Evolutionary conservation across 1,284 basidiomycete species (phyloP).

Genomic region (Sanghuangporus weigelae): DNA sequence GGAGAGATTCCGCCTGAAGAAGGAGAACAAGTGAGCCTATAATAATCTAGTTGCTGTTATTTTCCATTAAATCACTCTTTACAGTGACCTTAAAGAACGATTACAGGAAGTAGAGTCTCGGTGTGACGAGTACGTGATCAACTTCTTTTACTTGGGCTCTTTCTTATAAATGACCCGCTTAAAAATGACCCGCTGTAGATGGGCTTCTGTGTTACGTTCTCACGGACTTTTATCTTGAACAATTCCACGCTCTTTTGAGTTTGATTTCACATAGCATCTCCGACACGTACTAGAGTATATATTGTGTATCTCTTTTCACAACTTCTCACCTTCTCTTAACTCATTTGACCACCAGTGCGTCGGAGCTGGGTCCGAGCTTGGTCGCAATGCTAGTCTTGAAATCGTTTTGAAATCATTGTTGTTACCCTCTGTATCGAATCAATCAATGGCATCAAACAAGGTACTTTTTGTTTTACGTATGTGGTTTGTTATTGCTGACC

Average conservation of each 20-base stretch:
- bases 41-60: slow-evolving; percentile 1
- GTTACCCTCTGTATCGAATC: background rate
- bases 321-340: background rate
- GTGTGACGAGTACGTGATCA: slow-evolving; percentile 65
- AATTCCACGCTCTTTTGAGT: background rate
- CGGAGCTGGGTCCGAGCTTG: background rate
- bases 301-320: background rate
- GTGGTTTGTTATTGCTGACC: no score
- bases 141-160: slow-evolving; percentile 9
- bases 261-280: background rate
- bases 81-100: slow-evolving; percentile 58
- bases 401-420: background rate
- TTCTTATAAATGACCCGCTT: slow-evolving; percentile 17
- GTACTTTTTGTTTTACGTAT: background rate
- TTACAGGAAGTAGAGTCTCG: slow-evolving; percentile 69
- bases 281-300: background rate
- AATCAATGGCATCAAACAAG: background rate
- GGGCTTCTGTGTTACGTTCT: slow-evolving; percentile 56
- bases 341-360: background rate
- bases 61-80: slow-evolving; percentile 12
- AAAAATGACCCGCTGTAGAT: slow-evolving; percentile 39
- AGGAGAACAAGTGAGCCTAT: slow-evolving; percentile 70
- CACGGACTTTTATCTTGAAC: slow-evolving; percentile 48
- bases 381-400: background rate
- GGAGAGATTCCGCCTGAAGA: slow-evolving; percentile 60